Percentiles rank a stretch among this genome's conserved stretches.
These are phyloP conservation scores for Beauveria caledonica DNA, from an alignment of 2,329 filamentous ascomycete species.

Conservation along the genomic window DNA sequence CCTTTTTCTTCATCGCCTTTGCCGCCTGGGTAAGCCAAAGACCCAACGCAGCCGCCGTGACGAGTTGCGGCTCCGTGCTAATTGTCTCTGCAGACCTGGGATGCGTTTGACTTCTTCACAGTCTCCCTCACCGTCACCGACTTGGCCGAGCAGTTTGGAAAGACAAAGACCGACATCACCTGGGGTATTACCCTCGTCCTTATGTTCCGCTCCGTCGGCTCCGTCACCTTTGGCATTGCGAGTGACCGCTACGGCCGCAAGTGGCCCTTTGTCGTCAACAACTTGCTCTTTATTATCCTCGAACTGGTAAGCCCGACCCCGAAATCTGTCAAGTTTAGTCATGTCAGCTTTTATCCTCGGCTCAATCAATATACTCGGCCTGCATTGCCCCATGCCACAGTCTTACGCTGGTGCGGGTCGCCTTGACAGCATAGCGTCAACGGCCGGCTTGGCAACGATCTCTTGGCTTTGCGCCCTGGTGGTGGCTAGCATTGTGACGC, in stretches of 20 bases:
- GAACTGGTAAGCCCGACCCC: conserved; percentile 48
- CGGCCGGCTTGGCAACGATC: conserved; percentile 1
- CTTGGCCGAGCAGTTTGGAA: conserved; percentile 43
- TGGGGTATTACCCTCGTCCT: conserved; percentile 58
- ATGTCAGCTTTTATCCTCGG: background rate
- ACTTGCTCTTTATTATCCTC: conserved; percentile 61
- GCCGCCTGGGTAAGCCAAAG: conserved; percentile 41
- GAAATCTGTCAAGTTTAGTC: background rate
- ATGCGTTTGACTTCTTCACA: conserved; percentile 60
- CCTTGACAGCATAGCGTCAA: background rate
- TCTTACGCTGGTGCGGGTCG: conserved; percentile 6
- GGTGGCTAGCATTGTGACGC: background rate
- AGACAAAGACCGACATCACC: conserved; percentile 49
- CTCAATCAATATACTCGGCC: background rate
- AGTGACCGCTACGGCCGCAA: conserved; percentile 50
- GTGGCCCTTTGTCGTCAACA: conserved; percentile 71
- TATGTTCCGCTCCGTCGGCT: conserved; percentile 51
- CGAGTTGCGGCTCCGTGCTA: no score
- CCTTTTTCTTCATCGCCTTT: conserved; percentile 47
- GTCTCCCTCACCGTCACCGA: conserved; percentile 51
- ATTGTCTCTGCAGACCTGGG: conserved; percentile 40
- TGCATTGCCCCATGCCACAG: background rate
- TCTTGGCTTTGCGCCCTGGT: conserved; percentile 1
- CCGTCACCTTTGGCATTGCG: conserved; percentile 45
- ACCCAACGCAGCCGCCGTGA: no score